phyloP scores from a whole-genome alignment of 2,329 filamentous ascomycete genomes.

The Sporothrix humicola region DNA sequence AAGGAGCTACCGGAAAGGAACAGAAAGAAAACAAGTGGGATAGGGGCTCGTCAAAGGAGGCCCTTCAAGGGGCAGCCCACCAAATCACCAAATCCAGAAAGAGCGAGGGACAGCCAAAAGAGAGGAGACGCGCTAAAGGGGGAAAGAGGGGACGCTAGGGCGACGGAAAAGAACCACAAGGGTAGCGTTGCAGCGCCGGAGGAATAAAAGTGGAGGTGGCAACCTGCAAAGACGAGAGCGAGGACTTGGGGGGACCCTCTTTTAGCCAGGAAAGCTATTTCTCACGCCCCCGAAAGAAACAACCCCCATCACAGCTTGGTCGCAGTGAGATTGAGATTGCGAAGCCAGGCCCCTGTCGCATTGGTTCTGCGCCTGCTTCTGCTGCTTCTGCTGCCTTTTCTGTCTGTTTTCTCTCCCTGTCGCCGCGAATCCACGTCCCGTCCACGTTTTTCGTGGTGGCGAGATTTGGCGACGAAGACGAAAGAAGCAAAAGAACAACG shows the following conservation, averaged over 20 bases:
- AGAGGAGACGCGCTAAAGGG: conserved; percentile 7
- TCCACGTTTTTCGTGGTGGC: conserved; percentile 26
- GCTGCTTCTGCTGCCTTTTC: background rate
- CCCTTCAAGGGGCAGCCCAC: background rate
- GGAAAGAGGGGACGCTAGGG: conserved; percentile 23
- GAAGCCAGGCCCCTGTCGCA: conserved; percentile 12
- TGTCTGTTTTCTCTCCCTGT: background rate
- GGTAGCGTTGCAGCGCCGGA: conserved; percentile 26
- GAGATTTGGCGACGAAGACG: conserved; percentile 12
- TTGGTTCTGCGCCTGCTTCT: too few species aligned
- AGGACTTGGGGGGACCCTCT: background rate
- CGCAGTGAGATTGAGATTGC: conserved; percentile 23
- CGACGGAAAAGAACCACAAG: conserved; percentile 23
- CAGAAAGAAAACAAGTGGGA: background rate
- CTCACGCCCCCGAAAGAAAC: conserved; percentile 9
- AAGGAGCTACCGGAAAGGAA: conserved; percentile 19
- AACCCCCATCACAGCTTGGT: background rate
- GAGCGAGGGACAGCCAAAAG: background rate
- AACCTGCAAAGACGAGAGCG: background rate
- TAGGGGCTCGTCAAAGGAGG: background rate
- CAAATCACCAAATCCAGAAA: conserved; percentile 15
- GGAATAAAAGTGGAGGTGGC: conserved; percentile 24
- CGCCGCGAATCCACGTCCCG: conserved; percentile 20
- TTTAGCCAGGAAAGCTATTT: background rate
- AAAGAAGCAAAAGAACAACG: conserved; percentile 20